Conservation (phyloP, 1,284 basidiomycete species). For the Chondrostereum purpureum region DNA sequence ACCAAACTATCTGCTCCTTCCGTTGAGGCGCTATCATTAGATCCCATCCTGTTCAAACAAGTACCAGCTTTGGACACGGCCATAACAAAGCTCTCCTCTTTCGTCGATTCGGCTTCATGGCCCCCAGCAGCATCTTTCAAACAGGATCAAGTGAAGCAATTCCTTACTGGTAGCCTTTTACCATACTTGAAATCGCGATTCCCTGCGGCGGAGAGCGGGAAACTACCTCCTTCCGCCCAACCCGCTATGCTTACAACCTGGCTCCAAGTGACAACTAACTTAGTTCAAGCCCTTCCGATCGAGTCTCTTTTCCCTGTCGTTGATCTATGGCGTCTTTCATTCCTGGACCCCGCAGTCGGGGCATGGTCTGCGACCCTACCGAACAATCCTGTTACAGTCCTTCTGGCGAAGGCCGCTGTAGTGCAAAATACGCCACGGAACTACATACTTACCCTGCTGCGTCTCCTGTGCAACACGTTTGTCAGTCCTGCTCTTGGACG, state of each 20-base stretch:
- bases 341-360: slow-evolving; percentile 57
- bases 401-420: slow-evolving; percentile 38
- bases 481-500: slow-evolving; percentile 48
- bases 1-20: slow-evolving; percentile 53
- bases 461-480: slow-evolving; percentile 72
- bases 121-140: slow-evolving; percentile 26
- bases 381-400: slow-evolving; percentile 31
- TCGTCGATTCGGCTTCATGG: slow-evolving; percentile 42
- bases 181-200: slow-evolving; percentile 64
- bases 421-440: slow-evolving; percentile 36
- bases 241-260: slow-evolving; percentile 35
- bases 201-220: slow-evolving; percentile 20
- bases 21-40: slow-evolving; percentile 58
- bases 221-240: slow-evolving; percentile 25
- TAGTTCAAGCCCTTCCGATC: slow-evolving; percentile 44
- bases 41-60: slow-evolving; percentile 72
- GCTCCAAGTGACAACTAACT: slow-evolving; percentile 38
- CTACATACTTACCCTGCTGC: slow-evolving; percentile 64
- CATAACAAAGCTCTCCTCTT: slow-evolving; percentile 55
- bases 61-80: slow-evolving; percentile 65
- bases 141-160: slow-evolving; percentile 40
- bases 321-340: slow-evolving; percentile 78
- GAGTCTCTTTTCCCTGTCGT: slow-evolving; percentile 73
- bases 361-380: slow-evolving; percentile 37
- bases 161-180: slow-evolving; percentile 42